Evolutionary conservation across 495 filamentous ascomycete genomes (phyloP), one percentile per base, ranked within the genome.

Genomic region (Neurospora sp.): DNA sequence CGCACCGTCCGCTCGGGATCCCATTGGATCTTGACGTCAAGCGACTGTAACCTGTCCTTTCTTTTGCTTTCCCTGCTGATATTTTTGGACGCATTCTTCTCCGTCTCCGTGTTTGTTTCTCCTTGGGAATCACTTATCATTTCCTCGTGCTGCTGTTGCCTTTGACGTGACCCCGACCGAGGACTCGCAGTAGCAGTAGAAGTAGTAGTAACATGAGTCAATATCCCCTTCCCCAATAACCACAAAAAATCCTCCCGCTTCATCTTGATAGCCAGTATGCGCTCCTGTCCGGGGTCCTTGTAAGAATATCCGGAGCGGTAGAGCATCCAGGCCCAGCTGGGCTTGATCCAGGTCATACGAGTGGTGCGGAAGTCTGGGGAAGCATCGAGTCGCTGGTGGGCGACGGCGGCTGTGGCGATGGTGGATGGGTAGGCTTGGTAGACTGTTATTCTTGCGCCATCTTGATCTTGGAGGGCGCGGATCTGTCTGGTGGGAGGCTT

Each of bases 291-390:
- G 0, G 74, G 6, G 72, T 84, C 81, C 73, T 90, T 89, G 73
- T 80, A 81, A 9, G 83, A 83, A 78, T 88, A 89, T 10, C 87
- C 88, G 46, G 82, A 81, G 44, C 87, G 86, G 73, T 88, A 90
- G 76, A 90, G 85, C 88, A 91, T 90, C 89, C 89, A 91, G 70
- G 81, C 80, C 85, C 88, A 91, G 66, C 82, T 85, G 6, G 89
- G 89, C 75, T 91, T 91, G 72, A 91, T 87, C 89, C 89, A 91
- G 12, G 89, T 91, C 89, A 91, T 91, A 44, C 89, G 83, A 0
- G 75, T 77, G 40, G 81, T 77, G n/a, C 71, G 75, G 81, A 90
- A 91, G 10, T 81, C 76, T 1, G 87, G 82, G 2, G 85, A 87
- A 31, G 86, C 84, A 66, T 81, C 73, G 70, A 91, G 84, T 2